Conservation (phyloP, 208 protist species). For the Trypanosoma avium region DNA sequence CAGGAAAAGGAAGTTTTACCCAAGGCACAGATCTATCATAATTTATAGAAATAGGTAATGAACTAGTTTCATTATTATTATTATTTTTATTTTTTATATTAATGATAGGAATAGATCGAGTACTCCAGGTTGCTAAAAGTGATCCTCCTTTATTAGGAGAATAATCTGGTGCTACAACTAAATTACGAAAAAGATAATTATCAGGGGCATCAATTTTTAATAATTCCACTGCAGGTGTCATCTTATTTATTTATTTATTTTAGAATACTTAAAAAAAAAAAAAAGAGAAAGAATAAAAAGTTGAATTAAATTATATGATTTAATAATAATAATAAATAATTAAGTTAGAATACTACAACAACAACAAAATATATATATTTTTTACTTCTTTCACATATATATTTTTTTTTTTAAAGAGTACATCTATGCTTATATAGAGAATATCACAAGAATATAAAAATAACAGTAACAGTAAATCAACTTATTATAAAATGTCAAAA, state of each 20-base stretch:
- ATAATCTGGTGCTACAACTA: constrained; percentile 63
- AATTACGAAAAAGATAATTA: constrained; percentile 40
- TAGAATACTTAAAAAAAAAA: constrained; percentile 2
- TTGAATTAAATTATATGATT: no score
- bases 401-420: no score
- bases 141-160: constrained; percentile 10
- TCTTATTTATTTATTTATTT: neutral
- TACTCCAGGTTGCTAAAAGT: constrained; percentile 48
- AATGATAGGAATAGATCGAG: constrained; percentile 25
- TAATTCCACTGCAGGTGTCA: neutral
- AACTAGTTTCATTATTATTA: no score
- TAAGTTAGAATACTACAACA: no score
- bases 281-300: neutral
- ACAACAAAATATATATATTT: no score
- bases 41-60: neutral
- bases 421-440: no score
- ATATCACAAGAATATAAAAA: no score
- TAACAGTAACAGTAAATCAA: no score
- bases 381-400: no score
- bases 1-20: constrained; percentile 61
- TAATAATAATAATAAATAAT: no score
- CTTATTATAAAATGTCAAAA: constrained; percentile 1
- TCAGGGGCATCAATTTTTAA: constrained; percentile 12
- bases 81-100: neutral
- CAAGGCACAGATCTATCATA: constrained; percentile 25